Conservation (phyloP, 1,284 basidiomycete species). For the Somion occarium region DNA sequence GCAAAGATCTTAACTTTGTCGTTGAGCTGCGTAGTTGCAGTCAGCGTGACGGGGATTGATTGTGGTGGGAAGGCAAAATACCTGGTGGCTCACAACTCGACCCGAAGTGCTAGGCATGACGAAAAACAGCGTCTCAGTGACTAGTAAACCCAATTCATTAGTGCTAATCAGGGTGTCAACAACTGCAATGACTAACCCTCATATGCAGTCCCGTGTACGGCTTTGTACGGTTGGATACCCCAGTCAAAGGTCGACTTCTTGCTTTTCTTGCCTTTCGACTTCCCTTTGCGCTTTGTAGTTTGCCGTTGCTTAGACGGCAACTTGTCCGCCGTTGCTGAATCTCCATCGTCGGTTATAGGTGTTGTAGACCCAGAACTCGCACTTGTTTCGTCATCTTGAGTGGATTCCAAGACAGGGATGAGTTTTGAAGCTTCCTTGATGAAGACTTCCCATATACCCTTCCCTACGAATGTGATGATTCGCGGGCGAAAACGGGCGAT, state of each 20-base stretch:
- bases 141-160: conserved; percentile 6
- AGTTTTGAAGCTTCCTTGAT: conserved; percentile 5
- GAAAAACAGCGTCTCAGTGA: conserved; percentile 56
- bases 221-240: conserved; percentile 50
- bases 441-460: conserved; percentile 55
- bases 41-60: not conserved
- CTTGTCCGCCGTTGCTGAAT: too few relatives aligned
- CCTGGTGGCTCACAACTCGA: conserved; percentile 59
- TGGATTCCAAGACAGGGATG: not conserved
- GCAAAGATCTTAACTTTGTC: conserved; percentile 28
- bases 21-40: conserved; percentile 18
- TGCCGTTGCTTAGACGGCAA: too few relatives aligned
- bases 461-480: conserved; percentile 69
- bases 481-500: conserved; percentile 48
- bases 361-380: not conserved
- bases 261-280: conserved; percentile 2
- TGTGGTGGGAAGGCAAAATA: conserved; percentile 20
- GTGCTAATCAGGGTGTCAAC: not conserved
- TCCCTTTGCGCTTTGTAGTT: not conserved
- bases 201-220: conserved; percentile 27
- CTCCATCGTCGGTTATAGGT: not conserved
- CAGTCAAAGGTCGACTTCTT: conserved; percentile 14
- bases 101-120: conserved; percentile 67
- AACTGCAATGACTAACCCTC: not conserved
- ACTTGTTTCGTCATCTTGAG: not conserved